Evolutionary conservation across 148 eudicot genomes (phyloP), one percentile per base, ranked within the genome.

Genomic region (Vaccinium macrocarpon): DNA sequence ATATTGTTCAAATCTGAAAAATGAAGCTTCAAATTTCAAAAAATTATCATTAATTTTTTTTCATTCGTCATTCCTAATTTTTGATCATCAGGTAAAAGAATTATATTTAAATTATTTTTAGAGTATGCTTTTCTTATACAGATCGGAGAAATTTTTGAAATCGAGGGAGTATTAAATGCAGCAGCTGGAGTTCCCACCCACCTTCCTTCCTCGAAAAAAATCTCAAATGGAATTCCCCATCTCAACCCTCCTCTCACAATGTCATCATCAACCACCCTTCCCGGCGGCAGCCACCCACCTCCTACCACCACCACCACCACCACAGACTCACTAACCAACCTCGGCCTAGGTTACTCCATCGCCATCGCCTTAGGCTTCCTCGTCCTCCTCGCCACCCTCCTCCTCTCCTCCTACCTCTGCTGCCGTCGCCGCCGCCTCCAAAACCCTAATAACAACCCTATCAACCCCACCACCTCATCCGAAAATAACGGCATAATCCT

Each of bases 261-360:
- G 90, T 88, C 42, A 76, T 42, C 86, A 91, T 23, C 84, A 73
- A 48, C 90, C 91, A 38, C 86, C 93, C 6, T 78, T 85, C 1
- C 76, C 82, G 5, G 29, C 87, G 6, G 76, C 82, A 52, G 48
- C 86, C 81, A 48, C 29, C 81, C 57, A 35, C 83, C 72, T 1
- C 81, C 68, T n/a, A 25, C 81, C 79, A 2, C 42, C 27, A 25
- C 81, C 79, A 2, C 42, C 81, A 3, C 57, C 83, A 9, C 85
- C 71, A 4, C 84, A 15, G 38, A 85, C 61, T 84, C 87, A 46
- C 89, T 92, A 76, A 86, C 82, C 56, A 62, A 82, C 84, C 46
- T 95, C 88, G 96, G 97, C 61, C 91, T 93, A 85, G 97, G 98
- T 82, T 94, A 94, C 91, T 88, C 92, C 59, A 91, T 95, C 74